Evolutionary conservation across 108 stramenopile genomes (phyloP), one percentile per base, ranked within the genome.

Genomic region (Epithemia pelagica): DNA sequence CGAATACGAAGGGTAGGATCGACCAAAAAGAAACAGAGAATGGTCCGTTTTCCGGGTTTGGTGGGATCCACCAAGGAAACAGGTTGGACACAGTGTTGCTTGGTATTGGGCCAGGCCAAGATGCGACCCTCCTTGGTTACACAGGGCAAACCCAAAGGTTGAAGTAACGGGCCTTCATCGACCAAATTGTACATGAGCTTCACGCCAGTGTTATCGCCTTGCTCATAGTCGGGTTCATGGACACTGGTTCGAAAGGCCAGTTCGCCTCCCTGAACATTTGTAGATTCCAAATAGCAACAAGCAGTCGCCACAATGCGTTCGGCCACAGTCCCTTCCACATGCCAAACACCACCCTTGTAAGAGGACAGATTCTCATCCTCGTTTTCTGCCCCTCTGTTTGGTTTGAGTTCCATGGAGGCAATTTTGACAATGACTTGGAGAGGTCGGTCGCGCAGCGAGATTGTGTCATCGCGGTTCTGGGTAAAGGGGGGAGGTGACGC

Each of bases 91-190:
- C 61, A 21, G 26, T 61, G 61, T 31, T 61, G 61, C 28, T 26
- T n/a, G 24, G 61, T 61, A 31, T 61, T 61, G 61, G 61, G 61
- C 61, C 61, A 61, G 21, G 61, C 61, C 61, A 61, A 31, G 2
- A 61, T 29, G 8, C 61, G 61, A 3, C 61, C 61, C 7, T n/a
- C 30, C 21, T n/a, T n/a, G 26, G 18, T 61, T 15, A 10, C 10
- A 21, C 27, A 29, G 27, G 15, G 7, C 10, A 5, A 46, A 7
- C 61, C 61, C 7, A 10, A 7, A 3, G 7, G 5, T 21, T 61
- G 61, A 61, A 61, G 26, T 27, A 61, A 29, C 27, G 28, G 61
- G 18, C 28, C 29, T 7, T 61, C 61, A 31, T 31, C 27, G 3
- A 28, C 30, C 18, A 61, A 21, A 61, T 26, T 26, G 28, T 61